These are phyloP conservation scores for Ceraceosorus guamensis DNA, from an alignment of 1,284 basidiomycete species.

Conservation along the genomic window DNA sequence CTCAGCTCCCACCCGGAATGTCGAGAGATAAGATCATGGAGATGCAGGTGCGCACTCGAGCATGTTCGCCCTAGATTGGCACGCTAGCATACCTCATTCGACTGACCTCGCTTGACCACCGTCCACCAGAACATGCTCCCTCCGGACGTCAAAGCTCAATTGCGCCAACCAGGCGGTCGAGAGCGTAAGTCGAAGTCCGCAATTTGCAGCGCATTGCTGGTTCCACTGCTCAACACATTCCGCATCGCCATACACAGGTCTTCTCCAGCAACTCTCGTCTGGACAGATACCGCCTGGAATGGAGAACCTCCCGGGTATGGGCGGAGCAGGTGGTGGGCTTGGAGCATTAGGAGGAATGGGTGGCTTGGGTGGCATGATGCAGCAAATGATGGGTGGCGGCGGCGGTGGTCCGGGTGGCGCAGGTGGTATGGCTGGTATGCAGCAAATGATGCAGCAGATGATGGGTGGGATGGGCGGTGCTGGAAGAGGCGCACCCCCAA, in stretches of 20 bases:
- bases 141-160: conserved; percentile 46
- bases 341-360: conserved; percentile 34
- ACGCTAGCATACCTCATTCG: too few species aligned
- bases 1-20: conserved; percentile 42
- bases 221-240: neutral
- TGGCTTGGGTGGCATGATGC: conserved; percentile 49
- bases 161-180: conserved; percentile 44
- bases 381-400: conserved; percentile 18
- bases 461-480: conserved; percentile 7
- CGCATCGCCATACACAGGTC: conserved; percentile 22
- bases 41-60: too few species aligned
- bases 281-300: conserved; percentile 15
- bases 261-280: conserved; percentile 20
- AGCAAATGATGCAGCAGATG: conserved; percentile 49
- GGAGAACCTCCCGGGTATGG: conserved; percentile 36
- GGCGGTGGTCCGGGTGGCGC: conserved; percentile 1
- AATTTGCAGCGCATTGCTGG: neutral
- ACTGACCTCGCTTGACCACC: too few species aligned
- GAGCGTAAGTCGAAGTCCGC: conserved; percentile 12
- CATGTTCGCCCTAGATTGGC: too few species aligned
- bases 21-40: conserved; percentile 40
- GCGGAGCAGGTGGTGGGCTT: conserved; percentile 10
- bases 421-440: conserved; percentile 36
- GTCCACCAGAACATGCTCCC: conserved; percentile 40
- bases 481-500: too few species aligned